phyloP scores from a whole-genome alignment of 108 stramenopile genomes.

The Nitzschia sp. region DNA sequence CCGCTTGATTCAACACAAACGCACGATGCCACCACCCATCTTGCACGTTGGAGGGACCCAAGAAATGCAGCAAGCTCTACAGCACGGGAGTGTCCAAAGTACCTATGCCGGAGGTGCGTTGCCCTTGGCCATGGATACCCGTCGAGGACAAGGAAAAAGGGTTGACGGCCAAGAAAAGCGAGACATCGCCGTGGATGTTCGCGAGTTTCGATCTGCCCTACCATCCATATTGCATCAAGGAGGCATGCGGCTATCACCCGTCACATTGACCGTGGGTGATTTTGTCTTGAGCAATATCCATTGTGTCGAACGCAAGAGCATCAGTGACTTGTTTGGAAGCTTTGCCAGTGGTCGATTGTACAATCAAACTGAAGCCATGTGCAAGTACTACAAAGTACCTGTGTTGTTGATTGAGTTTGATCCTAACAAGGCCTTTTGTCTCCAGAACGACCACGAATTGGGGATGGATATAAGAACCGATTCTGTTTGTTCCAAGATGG shows the following conservation, averaged over 20 bases:
- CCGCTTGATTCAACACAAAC: conserved; percentile 90
- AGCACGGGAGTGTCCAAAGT: conserved; percentile 49
- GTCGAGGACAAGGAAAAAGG: conserved; percentile 66
- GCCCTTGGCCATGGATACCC: conserved; percentile 80
- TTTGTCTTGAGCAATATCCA: conserved; percentile 96
- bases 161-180: conserved; percentile 47
- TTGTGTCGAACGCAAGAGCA: conserved; percentile 95
- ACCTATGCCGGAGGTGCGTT: conserved; percentile 73
- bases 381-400: conserved; percentile 88
- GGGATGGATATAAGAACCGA: conserved; percentile 83
- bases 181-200: conserved; percentile 93
- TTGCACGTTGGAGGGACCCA: conserved; percentile 63
- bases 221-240: conserved; percentile 96
- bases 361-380: conserved; percentile 94
- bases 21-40: conserved; percentile 82
- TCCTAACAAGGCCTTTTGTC: conserved; percentile 85
- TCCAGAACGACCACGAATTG: conserved; percentile 82
- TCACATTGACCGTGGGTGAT: conserved; percentile 94
- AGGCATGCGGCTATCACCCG: conserved; percentile 88
- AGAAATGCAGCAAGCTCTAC: conserved; percentile 83
- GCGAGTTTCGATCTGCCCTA: conserved; percentile 95
- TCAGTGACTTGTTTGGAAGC: conserved; percentile 93
- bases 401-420: conserved; percentile 94
- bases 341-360: conserved; percentile 93
- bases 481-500: conserved; percentile 86